Evolutionary conservation across 192 early-diverging fungal genomes (phyloP).

Genomic region (Diversispora epigaea): DNA sequence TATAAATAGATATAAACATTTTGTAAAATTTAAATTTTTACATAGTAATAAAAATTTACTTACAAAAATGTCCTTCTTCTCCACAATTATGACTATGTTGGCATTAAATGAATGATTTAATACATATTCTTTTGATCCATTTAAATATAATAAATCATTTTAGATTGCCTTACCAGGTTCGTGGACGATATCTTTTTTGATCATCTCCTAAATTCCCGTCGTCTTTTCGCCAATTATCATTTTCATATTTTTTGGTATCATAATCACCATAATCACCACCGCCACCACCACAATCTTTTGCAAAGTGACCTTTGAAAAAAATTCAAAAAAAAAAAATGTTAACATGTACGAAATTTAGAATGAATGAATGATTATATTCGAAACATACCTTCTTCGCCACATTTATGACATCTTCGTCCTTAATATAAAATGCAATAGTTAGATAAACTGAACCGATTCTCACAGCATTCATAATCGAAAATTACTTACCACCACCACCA

Average conservation of each 20-base stretch:
- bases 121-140: neutral
- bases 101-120: neutral
- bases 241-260: neutral
- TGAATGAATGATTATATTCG: too few species aligned
- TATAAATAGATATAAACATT: too few species aligned
- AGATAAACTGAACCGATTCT: neutral
- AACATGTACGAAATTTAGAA: too few species aligned
- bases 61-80: neutral
- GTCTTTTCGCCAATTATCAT: neutral
- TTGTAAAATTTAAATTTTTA: neutral
- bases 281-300: neutral
- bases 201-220: neutral
- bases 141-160: neutral
- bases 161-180: neutral
- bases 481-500: neutral
- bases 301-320: neutral
- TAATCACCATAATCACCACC: neutral
- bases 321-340: too few species aligned
- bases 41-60: too few species aligned
- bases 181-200: neutral
- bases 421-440: too few species aligned
- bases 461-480: neutral
- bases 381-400: neutral
- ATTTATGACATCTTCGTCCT: constrained; percentile 20
- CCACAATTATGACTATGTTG: neutral